These are phyloP conservation scores for Litchi chinensis DNA, from an alignment of 345 rosid species.

Conservation along the genomic window DNA sequence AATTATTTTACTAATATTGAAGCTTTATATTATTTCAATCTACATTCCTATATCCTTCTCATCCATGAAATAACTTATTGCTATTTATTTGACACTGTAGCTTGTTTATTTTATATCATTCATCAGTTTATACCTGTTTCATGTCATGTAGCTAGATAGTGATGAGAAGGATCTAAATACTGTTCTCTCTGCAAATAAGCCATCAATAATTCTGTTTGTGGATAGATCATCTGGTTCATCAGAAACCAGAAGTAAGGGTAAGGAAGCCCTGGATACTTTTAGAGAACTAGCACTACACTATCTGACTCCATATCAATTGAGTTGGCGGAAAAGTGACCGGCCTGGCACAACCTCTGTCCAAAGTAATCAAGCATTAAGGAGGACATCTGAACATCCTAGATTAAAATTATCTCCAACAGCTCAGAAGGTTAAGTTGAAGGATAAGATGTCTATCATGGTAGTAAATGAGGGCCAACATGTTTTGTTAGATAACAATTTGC, in stretches of 20 bases:
- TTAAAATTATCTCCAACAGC: slow-evolving; percentile 39
- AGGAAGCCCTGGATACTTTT: slow-evolving; percentile 63
- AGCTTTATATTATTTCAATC: not conserved
- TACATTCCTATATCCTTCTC: not conserved
- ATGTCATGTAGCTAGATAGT: slow-evolving; percentile 59
- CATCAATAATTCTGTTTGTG: slow-evolving; percentile 79
- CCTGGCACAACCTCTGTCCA: slow-evolving; percentile 39
- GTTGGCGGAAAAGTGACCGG: slow-evolving; percentile 33
- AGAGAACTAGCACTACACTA: slow-evolving; percentile 62
- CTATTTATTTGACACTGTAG: not conserved
- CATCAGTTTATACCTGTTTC: slow-evolving; percentile 9
- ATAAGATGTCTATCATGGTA: slow-evolving; percentile 73
- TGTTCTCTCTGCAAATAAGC: slow-evolving; percentile 65
- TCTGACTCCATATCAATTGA: slow-evolving; percentile 34
- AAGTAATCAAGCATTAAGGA: slow-evolving; percentile 34
- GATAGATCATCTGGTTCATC: slow-evolving; percentile 68
- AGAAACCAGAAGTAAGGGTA: slow-evolving; percentile 59
- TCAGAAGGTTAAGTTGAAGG: slow-evolving; percentile 51
- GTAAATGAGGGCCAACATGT: slow-evolving; percentile 64
- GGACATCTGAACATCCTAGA: slow-evolving; percentile 45
- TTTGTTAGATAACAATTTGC: slow-evolving; percentile 50
- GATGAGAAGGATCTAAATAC: slow-evolving; percentile 49
- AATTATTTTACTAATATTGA: not conserved
- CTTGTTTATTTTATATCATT: slow-evolving; percentile 1
- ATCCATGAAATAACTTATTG: not conserved